A percentile compares a stretch with the other conserved stretches of the same genome.
These are phyloP conservation scores for Trypanosomatidae sp. DNA, from an alignment of 208 protist genomes.

Conservation along the genomic window DNA sequence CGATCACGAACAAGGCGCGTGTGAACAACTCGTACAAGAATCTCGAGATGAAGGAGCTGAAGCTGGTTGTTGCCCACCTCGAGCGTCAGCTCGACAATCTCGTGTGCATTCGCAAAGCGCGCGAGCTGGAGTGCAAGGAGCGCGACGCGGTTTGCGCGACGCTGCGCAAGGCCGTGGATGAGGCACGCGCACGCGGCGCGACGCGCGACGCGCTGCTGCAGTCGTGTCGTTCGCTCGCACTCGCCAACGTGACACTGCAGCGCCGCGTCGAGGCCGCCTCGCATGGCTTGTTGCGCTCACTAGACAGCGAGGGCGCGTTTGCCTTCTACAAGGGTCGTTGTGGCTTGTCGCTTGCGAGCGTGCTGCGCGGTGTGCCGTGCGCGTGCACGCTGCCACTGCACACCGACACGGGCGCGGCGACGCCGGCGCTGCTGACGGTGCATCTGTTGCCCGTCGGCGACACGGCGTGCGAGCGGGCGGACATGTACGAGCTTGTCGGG, in stretches of 20 bases:
- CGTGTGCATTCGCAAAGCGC: conserved; percentile 10
- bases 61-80: conserved; percentile 18
- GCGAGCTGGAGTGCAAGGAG: conserved; percentile 13
- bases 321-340: conserved; percentile 55
- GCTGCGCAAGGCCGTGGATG: conserved; percentile 18
- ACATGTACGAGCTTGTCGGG: conserved; percentile 19
- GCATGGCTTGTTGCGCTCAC: conserved; percentile 10
- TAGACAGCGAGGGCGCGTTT: conserved; percentile 37
- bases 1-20: conserved; percentile 58
- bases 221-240: neutral
- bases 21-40: conserved; percentile 45
- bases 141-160: conserved; percentile 31
- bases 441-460: conserved; percentile 39
- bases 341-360: conserved; percentile 23
- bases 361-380: conserved; percentile 21
- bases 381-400: conserved; percentile 22
- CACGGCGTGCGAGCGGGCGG: conserved; percentile 3
- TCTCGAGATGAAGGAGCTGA: conserved; percentile 65
- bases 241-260: conserved; percentile 44
- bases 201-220: conserved; percentile 10
- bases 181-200: conserved; percentile 11
- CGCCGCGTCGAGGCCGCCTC: conserved; percentile 32
- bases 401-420: conserved; percentile 20
- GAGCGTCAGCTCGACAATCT: conserved; percentile 31
- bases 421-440: conserved; percentile 26